Conservation (phyloP, 345 rosid species). For the Sisymbrium altissimum region DNA sequence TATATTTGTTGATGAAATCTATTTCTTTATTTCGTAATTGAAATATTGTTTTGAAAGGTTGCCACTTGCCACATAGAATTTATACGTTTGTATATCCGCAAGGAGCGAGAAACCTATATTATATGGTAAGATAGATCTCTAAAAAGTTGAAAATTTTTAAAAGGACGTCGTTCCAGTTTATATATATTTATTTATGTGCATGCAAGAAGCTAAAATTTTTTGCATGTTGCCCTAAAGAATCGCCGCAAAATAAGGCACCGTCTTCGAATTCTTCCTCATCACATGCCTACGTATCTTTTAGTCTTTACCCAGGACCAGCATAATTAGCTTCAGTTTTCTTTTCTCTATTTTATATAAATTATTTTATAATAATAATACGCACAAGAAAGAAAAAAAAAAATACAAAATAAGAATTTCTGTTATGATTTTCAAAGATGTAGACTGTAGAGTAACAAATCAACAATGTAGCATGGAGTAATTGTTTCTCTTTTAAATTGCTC, state of each 20-base stretch:
- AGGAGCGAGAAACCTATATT: background rate
- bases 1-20: background rate
- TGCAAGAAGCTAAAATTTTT: slow-evolving; percentile 20
- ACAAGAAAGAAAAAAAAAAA: background rate
- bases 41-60: background rate
- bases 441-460: background rate
- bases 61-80: background rate
- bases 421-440: background rate
- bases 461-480: background rate
- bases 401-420: background rate
- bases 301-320: slow-evolving; percentile 13
- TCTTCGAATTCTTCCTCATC: slow-evolving; percentile 44
- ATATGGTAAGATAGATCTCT: background rate
- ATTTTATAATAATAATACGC: background rate
- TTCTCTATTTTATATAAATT: background rate
- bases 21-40: background rate
- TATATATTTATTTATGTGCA: background rate
- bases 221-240: slow-evolving; percentile 42
- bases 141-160: background rate
- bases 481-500: background rate
- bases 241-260: slow-evolving; percentile 65
- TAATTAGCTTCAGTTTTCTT: slow-evolving; percentile 10
- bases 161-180: slow-evolving; percentile 4
- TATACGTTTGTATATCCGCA: background rate
- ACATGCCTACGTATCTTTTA: slow-evolving; percentile 35